Base-by-base conservation (phyloP, 208 protist species). In the Acanthamoeba healyi region DNA sequence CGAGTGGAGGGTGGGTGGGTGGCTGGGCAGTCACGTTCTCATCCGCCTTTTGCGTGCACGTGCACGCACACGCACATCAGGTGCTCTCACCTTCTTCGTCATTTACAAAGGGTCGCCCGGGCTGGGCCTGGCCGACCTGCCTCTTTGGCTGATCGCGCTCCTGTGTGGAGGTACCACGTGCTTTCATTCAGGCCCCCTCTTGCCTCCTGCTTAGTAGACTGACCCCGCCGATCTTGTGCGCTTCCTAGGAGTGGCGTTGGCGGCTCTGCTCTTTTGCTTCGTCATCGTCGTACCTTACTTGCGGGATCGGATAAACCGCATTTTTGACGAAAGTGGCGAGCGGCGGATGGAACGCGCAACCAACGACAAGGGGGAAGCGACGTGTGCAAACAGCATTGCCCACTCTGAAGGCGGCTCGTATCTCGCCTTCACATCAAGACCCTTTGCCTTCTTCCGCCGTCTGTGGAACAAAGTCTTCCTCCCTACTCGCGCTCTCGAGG, bases 21-120 rank as follows among this genome's bases (percentile, higher is more conserved):
- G n/a, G n/a, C n/a, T n/a, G n/a, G n/a, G n/a, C n/a, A n/a, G n/a
- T n/a, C n/a, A n/a, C n/a, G n/a, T 61, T 12, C 22, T 26, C 54
- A 61, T 61, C 22, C 54, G 22, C 54, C 22, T 22, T 12, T 26
- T 61, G 54, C 54, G 12, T 26, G 54, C 15, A 22, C 54, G 12
- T 12, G 54, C 54, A 61, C 15, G 12, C 22, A 61, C 54, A 26
- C 22, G 22, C 22, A 26, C 54, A 22, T 61, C 22, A 32, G 19
- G 19, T 7, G 61, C 26, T 34, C 29, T 72, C 6, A 40, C 24
- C 12, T 91, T 72, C 84, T 91, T 72, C 7, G 32, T 91, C 38
- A 79, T 93, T n/a, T 26, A 40, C 58, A 93, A 93, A 34, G 88
- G 88, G 14, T 42, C 88, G 15, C 42, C 63, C n/a, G 63, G 63